Evolutionary conservation across 1,284 basidiomycete species (phyloP).

Genomic region (Inonotus obliquus): DNA sequence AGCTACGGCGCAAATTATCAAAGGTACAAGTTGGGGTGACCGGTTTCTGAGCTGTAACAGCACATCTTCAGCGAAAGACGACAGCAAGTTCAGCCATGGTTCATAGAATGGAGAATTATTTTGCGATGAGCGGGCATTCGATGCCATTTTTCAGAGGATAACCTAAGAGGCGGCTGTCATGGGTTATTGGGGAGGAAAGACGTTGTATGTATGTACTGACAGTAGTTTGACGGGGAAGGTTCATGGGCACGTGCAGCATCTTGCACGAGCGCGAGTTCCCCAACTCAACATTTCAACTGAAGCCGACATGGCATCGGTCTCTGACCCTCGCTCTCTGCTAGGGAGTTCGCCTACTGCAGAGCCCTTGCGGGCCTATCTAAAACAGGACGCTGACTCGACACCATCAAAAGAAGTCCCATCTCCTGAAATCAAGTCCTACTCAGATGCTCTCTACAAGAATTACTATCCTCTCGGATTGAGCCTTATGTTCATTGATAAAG

Average conservation of each 20-base stretch:
- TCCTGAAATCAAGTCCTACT: constrained; percentile 73
- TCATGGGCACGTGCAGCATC: too few species aligned
- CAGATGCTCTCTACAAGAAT: constrained; percentile 83
- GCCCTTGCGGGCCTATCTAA: constrained; percentile 40
- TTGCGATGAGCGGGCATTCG: not conserved
- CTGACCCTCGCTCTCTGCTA: constrained; percentile 24
- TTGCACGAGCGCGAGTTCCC: too few species aligned
- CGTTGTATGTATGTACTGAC: too few species aligned
- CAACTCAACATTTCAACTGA: too few species aligned
- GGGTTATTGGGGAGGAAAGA: too few species aligned
- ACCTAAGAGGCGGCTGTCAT: not conserved
- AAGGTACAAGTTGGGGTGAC: constrained; percentile 53
- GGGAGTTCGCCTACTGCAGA: constrained; percentile 41
- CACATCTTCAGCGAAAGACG: not conserved
- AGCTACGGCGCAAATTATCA: constrained; percentile 53
- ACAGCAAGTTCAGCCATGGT: not conserved
- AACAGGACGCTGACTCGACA: constrained; percentile 31
- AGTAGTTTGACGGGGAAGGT: too few species aligned
- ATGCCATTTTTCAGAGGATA: not conserved
- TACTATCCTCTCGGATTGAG: constrained; percentile 77
- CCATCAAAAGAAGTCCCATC: constrained; percentile 22
- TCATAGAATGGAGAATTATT: not conserved
- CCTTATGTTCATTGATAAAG: constrained; percentile 58
- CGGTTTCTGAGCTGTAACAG: constrained; percentile 38
- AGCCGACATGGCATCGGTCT: not conserved